phyloP scores from a whole-genome alignment of 805 yeast species.

The Monosporozyma unispora region DNA sequence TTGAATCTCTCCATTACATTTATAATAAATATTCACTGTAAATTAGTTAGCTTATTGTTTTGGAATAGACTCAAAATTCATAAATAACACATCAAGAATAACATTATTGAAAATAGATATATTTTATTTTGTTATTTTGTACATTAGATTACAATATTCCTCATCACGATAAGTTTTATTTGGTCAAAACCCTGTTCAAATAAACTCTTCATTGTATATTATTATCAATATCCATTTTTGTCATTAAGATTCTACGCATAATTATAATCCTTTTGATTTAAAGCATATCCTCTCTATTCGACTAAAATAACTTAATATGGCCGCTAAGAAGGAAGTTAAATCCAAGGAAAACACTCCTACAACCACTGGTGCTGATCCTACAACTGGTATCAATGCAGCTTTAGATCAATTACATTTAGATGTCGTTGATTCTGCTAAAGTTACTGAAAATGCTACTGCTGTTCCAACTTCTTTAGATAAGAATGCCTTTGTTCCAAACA shows the following conservation, averaged over 20 bases:
- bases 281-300: background rate
- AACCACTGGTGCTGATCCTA: background rate
- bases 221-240: background rate
- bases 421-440: slow-evolving; percentile 5
- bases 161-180: background rate
- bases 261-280: background rate
- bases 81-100: background rate
- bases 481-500: background rate
- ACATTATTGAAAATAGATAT: background rate
- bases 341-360: background rate
- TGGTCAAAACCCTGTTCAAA: background rate
- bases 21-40: slow-evolving; percentile 6
- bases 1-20: background rate
- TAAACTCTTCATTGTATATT: background rate
- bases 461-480: background rate
- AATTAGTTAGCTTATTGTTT: slow-evolving; percentile 2
- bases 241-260: background rate
- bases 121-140: background rate
- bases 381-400: slow-evolving; percentile 26
- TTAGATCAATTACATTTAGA: slow-evolving; percentile 27
- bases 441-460: slow-evolving; percentile 9
- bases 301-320: background rate
- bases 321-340: background rate
- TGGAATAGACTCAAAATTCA: background rate
- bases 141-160: slow-evolving; percentile 1